Evolutionary conservation across 2,329 filamentous ascomycete species (phyloP).

Genomic region (Calonectria ilicicola): DNA sequence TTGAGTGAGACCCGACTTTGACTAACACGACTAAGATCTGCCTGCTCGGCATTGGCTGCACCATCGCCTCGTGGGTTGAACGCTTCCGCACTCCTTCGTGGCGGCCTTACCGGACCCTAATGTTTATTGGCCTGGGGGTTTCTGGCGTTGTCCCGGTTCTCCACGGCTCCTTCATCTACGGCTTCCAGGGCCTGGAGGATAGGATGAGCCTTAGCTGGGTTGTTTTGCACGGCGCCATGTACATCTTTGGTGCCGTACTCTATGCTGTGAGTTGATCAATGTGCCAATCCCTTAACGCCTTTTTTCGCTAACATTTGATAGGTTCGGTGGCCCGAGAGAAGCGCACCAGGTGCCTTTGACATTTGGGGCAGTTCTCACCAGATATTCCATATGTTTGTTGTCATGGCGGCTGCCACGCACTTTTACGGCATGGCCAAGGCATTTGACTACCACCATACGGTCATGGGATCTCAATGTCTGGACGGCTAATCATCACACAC

Average conservation of each 20-base stretch:
- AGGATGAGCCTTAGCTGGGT: slow-evolving; percentile 87
- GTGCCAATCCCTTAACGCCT: not conserved
- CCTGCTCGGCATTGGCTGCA: slow-evolving; percentile 80
- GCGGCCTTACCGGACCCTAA: slow-evolving; percentile 85
- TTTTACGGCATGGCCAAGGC: slow-evolving; percentile 84
- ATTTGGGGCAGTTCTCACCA: slow-evolving; percentile 95
- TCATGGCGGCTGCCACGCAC: slow-evolving; percentile 85
- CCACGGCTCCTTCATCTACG: slow-evolving; percentile 79
- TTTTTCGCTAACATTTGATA: slow-evolving; percentile 44
- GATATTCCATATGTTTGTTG: slow-evolving; percentile 92
- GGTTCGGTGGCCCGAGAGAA: slow-evolving; percentile 86
- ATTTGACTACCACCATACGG: slow-evolving; percentile 85
- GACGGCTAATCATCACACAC: slow-evolving; percentile 22
- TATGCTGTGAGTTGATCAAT: slow-evolving; percentile 76
- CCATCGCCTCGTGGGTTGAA: slow-evolving; percentile 81
- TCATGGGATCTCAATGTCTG: slow-evolving; percentile 64
- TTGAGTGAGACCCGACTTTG: not conserved
- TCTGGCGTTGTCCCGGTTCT: slow-evolving; percentile 87
- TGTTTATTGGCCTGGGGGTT: slow-evolving; percentile 90
- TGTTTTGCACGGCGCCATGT: slow-evolving; percentile 82
- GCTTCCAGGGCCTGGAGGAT: slow-evolving; percentile 72
- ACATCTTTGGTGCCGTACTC: slow-evolving; percentile 85
- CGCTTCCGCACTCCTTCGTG: slow-evolving; percentile 86
- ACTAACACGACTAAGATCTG: slow-evolving; percentile 70
- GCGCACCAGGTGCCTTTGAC: slow-evolving; percentile 83